phyloP scores from a whole-genome alignment of 345 rosid species.

The Eucalyptus viminalis region DNA sequence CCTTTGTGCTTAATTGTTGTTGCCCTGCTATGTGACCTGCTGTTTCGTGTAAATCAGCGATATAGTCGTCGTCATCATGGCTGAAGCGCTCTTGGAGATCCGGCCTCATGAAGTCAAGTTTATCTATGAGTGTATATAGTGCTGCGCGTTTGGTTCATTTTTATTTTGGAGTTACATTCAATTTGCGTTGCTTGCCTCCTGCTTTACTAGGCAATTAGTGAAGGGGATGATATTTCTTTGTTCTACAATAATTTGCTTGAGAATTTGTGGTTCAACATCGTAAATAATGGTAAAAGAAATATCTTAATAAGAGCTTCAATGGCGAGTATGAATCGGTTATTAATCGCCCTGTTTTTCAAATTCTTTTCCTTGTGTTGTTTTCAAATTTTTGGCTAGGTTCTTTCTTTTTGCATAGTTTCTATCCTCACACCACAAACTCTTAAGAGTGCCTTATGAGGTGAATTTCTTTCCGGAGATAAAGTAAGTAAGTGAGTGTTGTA shows the following conservation, averaged over 20 bases:
- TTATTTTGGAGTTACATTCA: neutral
- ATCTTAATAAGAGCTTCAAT: neutral
- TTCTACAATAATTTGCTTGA: neutral
- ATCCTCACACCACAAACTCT: neutral
- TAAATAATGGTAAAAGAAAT: neutral
- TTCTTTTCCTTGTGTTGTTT: neutral
- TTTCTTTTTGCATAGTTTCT: neutral
- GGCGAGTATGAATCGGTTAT: neutral
- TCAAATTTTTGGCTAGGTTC: neutral
- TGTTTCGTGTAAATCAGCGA: neutral
- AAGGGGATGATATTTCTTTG: neutral
- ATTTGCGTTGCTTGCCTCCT: neutral
- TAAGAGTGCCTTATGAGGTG: neutral
- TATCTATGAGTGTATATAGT: constrained; percentile 5
- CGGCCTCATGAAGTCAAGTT: constrained; percentile 26
- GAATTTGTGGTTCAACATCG: neutral
- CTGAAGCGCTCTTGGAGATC: constrained; percentile 25
- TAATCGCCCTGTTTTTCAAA: neutral
- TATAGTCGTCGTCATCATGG: neutral
- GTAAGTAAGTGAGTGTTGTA: neutral
- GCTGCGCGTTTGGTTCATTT: neutral
- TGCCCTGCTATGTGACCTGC: neutral
- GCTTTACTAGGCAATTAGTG: neutral
- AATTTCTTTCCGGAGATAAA: neutral
- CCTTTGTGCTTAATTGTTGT: neutral